A percentile compares a stretch with the other conserved stretches of the same genome.
These are phyloP conservation scores for Saccharomycopsis crataegensis DNA, from an alignment of 1,139 yeast species.

Conservation along the genomic window DNA sequence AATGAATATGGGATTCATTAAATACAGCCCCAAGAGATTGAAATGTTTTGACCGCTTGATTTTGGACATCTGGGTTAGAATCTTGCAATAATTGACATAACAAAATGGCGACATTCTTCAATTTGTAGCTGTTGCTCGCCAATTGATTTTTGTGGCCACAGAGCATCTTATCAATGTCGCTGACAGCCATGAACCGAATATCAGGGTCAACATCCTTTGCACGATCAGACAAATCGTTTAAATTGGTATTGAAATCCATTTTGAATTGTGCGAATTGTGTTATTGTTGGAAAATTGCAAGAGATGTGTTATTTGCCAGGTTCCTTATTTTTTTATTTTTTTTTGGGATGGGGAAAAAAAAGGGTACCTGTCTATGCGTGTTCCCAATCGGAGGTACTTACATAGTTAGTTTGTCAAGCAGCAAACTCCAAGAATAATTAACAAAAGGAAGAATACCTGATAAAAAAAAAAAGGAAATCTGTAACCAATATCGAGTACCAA, in stretches of 20 bases:
- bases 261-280: not conserved
- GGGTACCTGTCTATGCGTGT: no score
- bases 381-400: no score
- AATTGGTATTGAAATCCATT: not conserved
- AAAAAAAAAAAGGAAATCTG: no score
- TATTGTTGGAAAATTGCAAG: no score
- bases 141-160: not conserved
- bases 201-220: conserved; percentile 74
- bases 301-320: no score
- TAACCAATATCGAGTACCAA: no score
- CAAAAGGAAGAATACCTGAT: no score
- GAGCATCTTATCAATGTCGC: conserved; percentile 54
- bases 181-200: conserved; percentile 78
- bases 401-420: no score
- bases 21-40: conserved; percentile 31
- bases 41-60: conserved; percentile 63
- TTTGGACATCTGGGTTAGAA: conserved; percentile 68
- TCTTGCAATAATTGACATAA: conserved; percentile 40
- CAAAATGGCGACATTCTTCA: conserved; percentile 23
- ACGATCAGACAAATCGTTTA: conserved; percentile 29
- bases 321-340: no score
- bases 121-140: conserved; percentile 19
- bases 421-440: no score
- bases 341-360: no score
- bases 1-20: not conserved